Percentiles rank a stretch among this genome's conserved stretches.
phyloP scores from a whole-genome alignment of 345 rosid species.

The Hibiscus mutabilis region DNA sequence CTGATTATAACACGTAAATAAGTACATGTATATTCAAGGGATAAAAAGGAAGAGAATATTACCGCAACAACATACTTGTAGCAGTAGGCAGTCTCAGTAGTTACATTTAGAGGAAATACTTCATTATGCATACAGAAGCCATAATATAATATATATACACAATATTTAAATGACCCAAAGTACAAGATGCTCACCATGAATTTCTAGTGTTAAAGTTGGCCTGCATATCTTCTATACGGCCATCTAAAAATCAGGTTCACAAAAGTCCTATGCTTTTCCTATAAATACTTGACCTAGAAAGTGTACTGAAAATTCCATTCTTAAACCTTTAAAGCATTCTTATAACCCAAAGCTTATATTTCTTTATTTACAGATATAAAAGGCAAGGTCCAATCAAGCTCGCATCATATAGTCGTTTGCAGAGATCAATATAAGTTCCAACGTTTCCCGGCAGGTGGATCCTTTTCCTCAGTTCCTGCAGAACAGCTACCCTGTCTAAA shows the following conservation, averaged over 20 bases:
- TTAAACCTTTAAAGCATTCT: constrained; percentile 49
- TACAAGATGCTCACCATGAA: background rate
- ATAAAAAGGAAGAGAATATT: background rate
- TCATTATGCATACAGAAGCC: constrained; percentile 3
- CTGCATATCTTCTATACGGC: constrained; percentile 6
- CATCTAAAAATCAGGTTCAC: constrained; percentile 7
- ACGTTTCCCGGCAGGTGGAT: constrained; percentile 53
- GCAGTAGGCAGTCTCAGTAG: background rate
- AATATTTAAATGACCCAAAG: constrained; percentile 5
- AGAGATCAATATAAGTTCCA: constrained; percentile 55
- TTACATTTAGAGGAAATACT: background rate
- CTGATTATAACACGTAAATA: background rate
- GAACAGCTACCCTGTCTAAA: constrained; percentile 76
- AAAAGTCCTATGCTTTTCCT: background rate
- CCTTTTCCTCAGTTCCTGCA: constrained; percentile 76
- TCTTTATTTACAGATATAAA: constrained; percentile 62
- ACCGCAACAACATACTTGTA: background rate
- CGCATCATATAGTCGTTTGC: constrained; percentile 60
- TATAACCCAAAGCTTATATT: constrained; percentile 72
- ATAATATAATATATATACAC: background rate
- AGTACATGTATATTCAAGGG: background rate
- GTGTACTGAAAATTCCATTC: background rate
- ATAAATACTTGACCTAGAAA: background rate
- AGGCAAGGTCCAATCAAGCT: constrained; percentile 72
- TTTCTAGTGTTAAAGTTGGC: background rate